Percentiles rank a stretch among this genome's conserved stretches.
phyloP scores from a whole-genome alignment of 2,329 filamentous ascomycete species.

The Aspergillus ochraceus region DNA sequence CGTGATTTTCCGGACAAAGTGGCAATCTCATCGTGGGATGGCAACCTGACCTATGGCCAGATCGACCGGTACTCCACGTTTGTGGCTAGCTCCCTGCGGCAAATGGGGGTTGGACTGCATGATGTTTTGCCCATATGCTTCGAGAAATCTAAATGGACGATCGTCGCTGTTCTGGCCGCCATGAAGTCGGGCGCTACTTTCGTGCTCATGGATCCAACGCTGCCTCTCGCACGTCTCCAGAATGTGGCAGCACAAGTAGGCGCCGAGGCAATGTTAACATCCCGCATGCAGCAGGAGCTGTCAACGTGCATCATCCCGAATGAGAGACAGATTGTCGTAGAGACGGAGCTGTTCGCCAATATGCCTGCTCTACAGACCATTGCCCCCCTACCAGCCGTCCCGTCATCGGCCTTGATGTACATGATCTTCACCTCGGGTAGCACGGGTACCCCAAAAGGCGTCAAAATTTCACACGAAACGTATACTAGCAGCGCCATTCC shows the following conservation, averaged over 20 bases:
- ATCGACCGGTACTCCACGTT: slow-evolving; percentile 37
- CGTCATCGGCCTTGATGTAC: slow-evolving; percentile 51
- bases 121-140: slow-evolving; percentile 34
- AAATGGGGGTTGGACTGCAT: slow-evolving; percentile 27
- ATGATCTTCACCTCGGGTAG: slow-evolving; percentile 62
- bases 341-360: slow-evolving; percentile 23
- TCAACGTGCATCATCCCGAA: slow-evolving; percentile 32
- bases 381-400: slow-evolving; percentile 23
- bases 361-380: slow-evolving; percentile 9
- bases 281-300: slow-evolving; percentile 29
- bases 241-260: slow-evolving; percentile 32
- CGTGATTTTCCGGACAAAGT: slow-evolving; percentile 24
- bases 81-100: slow-evolving; percentile 25
- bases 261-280: slow-evolving; percentile 31
- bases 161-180: slow-evolving; percentile 33
- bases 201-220: slow-evolving; percentile 34
- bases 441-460: slow-evolving; percentile 55
- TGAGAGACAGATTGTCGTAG: slow-evolving; percentile 29
- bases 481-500: slow-evolving; percentile 58
- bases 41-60: slow-evolving; percentile 30
- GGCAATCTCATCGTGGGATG: slow-evolving; percentile 35
- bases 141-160: slow-evolving; percentile 36
- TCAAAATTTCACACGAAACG: slow-evolving; percentile 62
- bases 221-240: slow-evolving; percentile 34
- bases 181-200: slow-evolving; percentile 35